A percentile compares a stretch with the other conserved stretches of the same genome.
phyloP scores from a whole-genome alignment of 768 basidiomycete genomes.

The Pleurotus tuber-regium region DNA sequence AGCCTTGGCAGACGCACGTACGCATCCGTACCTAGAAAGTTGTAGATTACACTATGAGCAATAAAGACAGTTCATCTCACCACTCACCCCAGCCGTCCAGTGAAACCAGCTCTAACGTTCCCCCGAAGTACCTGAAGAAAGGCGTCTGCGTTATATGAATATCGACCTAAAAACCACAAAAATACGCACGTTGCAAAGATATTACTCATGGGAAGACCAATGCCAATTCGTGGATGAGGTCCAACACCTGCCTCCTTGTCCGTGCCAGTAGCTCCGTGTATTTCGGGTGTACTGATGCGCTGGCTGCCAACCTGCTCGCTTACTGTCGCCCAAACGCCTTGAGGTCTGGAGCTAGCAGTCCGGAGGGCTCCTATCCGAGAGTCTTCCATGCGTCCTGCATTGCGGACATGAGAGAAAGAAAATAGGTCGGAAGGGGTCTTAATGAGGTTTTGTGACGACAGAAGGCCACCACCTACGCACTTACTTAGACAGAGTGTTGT shows the following conservation, averaged over 20 bases:
- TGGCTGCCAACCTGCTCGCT: conserved; percentile 68
- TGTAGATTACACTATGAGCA: conserved; percentile 8
- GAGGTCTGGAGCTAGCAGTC: conserved; percentile 53
- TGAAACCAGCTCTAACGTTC: conserved; percentile 74
- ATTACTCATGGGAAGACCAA: conserved; percentile 87
- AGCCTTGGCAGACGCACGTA: conserved; percentile 80
- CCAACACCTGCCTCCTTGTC: conserved; percentile 45
- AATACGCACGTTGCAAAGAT: conserved; percentile 73
- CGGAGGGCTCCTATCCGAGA: conserved; percentile 69
- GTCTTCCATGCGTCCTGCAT: conserved; percentile 65
- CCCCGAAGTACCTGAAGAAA: conserved; percentile 73
- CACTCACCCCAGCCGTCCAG: conserved; percentile 80
- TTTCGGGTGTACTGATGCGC: conserved; percentile 33
- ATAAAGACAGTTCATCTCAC: background rate
- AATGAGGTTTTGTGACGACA: conserved; percentile 43
- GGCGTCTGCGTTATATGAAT: background rate
- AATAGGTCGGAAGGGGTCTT: conserved; percentile 74
- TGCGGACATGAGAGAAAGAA: conserved; percentile 86
- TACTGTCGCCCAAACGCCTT: conserved; percentile 74
- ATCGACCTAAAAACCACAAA: conserved; percentile 29
- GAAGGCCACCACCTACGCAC: conserved; percentile 67
- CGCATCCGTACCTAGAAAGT: conserved; percentile 68
- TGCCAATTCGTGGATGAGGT: conserved; percentile 67
- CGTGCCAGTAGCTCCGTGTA: conserved; percentile 28
- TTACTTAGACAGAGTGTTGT: conserved; percentile 9